These are phyloP conservation scores for Penicillium silybi DNA, from an alignment of 495 filamentous ascomycete genomes.

Conservation along the genomic window DNA sequence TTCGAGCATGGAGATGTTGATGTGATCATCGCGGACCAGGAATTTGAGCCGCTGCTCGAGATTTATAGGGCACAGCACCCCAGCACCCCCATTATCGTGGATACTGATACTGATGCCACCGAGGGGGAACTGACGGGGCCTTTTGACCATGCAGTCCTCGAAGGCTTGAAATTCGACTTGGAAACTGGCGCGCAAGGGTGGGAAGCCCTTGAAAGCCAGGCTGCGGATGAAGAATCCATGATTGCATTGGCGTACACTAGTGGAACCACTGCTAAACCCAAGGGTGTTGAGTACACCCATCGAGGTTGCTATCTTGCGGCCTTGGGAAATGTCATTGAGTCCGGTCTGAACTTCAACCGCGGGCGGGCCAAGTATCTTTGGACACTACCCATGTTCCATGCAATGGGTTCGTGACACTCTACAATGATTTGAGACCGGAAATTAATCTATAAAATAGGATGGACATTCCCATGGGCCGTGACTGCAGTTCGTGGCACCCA, in stretches of 20 bases:
- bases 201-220: slow-evolving; percentile 66
- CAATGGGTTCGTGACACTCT: slow-evolving; percentile 54
- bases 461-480: slow-evolving; percentile 86
- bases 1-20: slow-evolving; percentile 83
- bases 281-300: slow-evolving; percentile 92
- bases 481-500: slow-evolving; percentile 91
- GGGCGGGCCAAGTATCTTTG: slow-evolving; percentile 80
- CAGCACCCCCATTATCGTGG: slow-evolving; percentile 65
- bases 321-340: slow-evolving; percentile 83
- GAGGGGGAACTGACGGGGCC: slow-evolving; percentile 71
- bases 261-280: slow-evolving; percentile 87
- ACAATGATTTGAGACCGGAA: background rate
- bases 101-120: slow-evolving; percentile 78
- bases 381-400: slow-evolving; percentile 97
- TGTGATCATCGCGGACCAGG: slow-evolving; percentile 79
- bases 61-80: slow-evolving; percentile 57
- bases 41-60: slow-evolving; percentile 68
- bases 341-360: slow-evolving; percentile 65
- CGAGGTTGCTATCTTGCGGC: slow-evolving; percentile 81
- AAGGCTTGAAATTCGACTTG: slow-evolving; percentile 70
- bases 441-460: slow-evolving; percentile 32
- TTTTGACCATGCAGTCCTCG: slow-evolving; percentile 78
- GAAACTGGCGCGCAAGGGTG: slow-evolving; percentile 64
- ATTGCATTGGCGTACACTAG: slow-evolving; percentile 90
- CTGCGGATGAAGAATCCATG: slow-evolving; percentile 68